Percentiles rank a stretch among this genome's conserved stretches.
These are phyloP conservation scores for Grigorovia humatica DNA, from an alignment of 805 yeast species.

Conservation along the genomic window DNA sequence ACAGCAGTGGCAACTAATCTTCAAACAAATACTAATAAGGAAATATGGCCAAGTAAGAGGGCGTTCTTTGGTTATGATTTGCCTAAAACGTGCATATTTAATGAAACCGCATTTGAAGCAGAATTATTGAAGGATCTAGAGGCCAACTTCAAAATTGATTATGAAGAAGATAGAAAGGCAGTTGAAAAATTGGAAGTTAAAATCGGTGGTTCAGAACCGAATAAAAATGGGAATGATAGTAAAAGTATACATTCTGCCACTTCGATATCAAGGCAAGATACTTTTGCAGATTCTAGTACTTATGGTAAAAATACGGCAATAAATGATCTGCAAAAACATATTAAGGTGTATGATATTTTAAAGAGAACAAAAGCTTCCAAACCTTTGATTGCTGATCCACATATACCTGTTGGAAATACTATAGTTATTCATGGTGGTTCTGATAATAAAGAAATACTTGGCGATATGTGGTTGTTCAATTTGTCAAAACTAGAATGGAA, in stretches of 20 bases:
- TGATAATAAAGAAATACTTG: slow-evolving; percentile 27
- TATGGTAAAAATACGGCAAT: background rate
- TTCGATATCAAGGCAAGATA: background rate
- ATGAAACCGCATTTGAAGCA: slow-evolving; percentile 7
- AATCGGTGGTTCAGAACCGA: background rate
- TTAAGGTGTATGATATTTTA: background rate
- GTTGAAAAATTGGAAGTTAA: background rate
- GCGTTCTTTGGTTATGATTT: slow-evolving; percentile 29
- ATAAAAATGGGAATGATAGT: background rate
- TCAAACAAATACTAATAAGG: slow-evolving; percentile 7
- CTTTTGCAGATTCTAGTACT: background rate
- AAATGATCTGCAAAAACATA: background rate
- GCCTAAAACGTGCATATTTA: slow-evolving; percentile 11
- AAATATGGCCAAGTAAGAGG: slow-evolving; percentile 27
- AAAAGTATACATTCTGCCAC: background rate
- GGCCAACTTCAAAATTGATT: slow-evolving; percentile 14
- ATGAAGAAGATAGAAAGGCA: background rate
- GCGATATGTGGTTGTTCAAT: slow-evolving; percentile 45
- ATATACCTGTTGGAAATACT: slow-evolving; percentile 7
- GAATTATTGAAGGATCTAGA: slow-evolving; percentile 15
- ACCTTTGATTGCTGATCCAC: background rate
- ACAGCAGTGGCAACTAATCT: slow-evolving; percentile 27
- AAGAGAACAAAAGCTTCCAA: background rate
- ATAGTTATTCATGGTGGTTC: slow-evolving; percentile 34
- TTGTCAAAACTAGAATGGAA: slow-evolving; percentile 36